phyloP scores from a whole-genome alignment of 352 stramenopile species.

The Phytophthora macrochlamydospora region DNA sequence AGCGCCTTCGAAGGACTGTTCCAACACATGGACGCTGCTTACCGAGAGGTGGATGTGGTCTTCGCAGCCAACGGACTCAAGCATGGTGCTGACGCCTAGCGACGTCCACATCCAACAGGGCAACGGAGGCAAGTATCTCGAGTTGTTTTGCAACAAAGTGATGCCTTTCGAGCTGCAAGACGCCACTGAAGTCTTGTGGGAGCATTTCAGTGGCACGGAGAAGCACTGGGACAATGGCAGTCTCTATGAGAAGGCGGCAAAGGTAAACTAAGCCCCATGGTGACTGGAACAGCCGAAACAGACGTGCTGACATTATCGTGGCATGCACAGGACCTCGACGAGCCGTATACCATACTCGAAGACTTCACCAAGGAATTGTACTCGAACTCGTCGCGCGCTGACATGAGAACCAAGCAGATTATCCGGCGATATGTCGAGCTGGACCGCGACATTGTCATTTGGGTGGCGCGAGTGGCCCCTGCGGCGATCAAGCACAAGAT shows the following conservation, averaged over 20 bases:
- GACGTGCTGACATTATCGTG: too few species aligned
- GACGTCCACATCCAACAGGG: slow-evolving; percentile 35
- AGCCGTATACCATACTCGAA: slow-evolving; percentile 34
- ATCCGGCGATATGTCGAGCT: slow-evolving; percentile 35
- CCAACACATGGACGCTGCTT: slow-evolving; percentile 23
- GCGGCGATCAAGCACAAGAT: slow-evolving; percentile 36
- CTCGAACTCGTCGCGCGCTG: slow-evolving; percentile 25
- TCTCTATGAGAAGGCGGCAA: slow-evolving; percentile 33
- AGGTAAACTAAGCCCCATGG: slow-evolving; percentile 12
- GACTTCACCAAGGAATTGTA: slow-evolving; percentile 34
- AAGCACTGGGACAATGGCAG: slow-evolving; percentile 36
- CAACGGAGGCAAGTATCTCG: slow-evolving; percentile 28
- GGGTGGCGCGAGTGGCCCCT: slow-evolving; percentile 30
- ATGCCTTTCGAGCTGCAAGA: slow-evolving; percentile 46
- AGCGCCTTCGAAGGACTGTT: slow-evolving; percentile 33
- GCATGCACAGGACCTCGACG: slow-evolving; percentile 25
- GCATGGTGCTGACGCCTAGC: slow-evolving; percentile 29
- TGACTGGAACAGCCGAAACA: background rate
- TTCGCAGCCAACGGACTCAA: slow-evolving; percentile 29
- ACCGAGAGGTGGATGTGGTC: slow-evolving; percentile 29
- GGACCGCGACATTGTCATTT: slow-evolving; percentile 37
- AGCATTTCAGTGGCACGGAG: slow-evolving; percentile 37
- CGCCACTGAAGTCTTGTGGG: slow-evolving; percentile 32
- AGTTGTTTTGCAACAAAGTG: slow-evolving; percentile 46
- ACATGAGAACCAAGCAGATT: slow-evolving; percentile 33